A percentile compares a stretch with the other conserved stretches of the same genome.
Conservation (phyloP, 2,329 filamentous ascomycete genomes). For the Microascus cirrosus region DNA sequence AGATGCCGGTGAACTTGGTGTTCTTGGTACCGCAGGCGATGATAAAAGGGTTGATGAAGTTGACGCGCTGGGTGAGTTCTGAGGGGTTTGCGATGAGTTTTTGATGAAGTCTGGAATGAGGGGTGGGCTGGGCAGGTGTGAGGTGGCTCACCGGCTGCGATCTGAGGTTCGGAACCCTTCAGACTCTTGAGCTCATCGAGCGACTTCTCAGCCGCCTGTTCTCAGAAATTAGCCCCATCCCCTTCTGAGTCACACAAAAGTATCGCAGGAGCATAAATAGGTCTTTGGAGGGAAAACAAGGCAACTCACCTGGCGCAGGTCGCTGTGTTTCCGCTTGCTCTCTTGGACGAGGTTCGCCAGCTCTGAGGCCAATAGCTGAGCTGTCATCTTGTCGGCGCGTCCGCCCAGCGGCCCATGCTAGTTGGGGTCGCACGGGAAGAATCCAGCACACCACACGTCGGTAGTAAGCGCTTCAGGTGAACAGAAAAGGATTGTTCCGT, state of each 20-base stretch:
- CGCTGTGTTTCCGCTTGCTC: constrained; percentile 87
- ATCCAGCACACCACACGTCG: background rate
- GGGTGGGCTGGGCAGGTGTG: constrained; percentile 3
- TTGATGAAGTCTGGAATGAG: background rate
- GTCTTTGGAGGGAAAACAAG: background rate
- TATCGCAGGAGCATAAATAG: background rate
- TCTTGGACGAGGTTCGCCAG: constrained; percentile 87
- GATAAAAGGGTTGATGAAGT: constrained; percentile 88
- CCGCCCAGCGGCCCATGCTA: constrained; percentile 1
- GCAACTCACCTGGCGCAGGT: constrained; percentile 63
- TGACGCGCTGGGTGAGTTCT: constrained; percentile 74
- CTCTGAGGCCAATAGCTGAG: constrained; percentile 80
- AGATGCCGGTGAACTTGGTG: constrained; percentile 79
- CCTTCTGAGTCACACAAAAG: background rate
- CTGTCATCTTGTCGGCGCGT: constrained; percentile 58
- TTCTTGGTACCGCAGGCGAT: constrained; percentile 87
- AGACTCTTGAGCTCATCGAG: constrained; percentile 77
- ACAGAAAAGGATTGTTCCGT: background rate
- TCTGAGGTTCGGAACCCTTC: constrained; percentile 61
- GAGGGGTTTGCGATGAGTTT: constrained; percentile 7
- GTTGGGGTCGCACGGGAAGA: background rate
- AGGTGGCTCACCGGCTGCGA: constrained; percentile 49
- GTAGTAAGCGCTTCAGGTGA: background rate
- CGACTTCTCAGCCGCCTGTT: constrained; percentile 82
- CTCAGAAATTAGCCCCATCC: background rate